Evolutionary conservation across 1,139 yeast genomes (phyloP), one percentile per base, ranked within the genome.

Genomic region (Saccharomyces pastorianus): DNA sequence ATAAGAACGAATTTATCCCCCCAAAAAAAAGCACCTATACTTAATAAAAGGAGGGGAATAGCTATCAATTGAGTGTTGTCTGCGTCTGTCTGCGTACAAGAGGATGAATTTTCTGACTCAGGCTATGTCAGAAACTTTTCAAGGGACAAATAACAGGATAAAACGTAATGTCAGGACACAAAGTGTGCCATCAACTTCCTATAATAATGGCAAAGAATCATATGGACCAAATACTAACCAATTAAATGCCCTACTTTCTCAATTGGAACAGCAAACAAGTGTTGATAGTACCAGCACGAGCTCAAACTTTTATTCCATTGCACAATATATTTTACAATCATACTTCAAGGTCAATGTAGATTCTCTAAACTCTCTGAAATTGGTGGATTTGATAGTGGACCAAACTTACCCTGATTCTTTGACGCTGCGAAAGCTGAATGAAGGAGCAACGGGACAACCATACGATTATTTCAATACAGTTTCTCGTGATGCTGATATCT

Each of bases 371-470:
- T 49, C 58, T 23, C 51, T 65, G 17, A 60, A 55, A 48, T 51
- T 67, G 48, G 61, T 62, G 34, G 72, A 68, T 53, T 52, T 68
- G 38, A 64, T 68, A 8, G 70, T 67, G 11, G 72, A 68, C 51
- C 70, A 67, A 56, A 67, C 71, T 9, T 68, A 67, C 52, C 65
- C 70, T 9, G 67, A 68, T 51, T 61, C 71, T 5, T 55, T 68
- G 48, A 68, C 72, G 25, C 58, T 68, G 50, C 57, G 72, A 51
- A 68, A 65, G 53, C 53, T 68, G 47, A 65, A 66, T 54, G 68
- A 66, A 14, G 57, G 60, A 31, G 55, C 59, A 26, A 56, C 69
- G 11, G 59, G 57, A 47, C 59, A 58, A 34, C 60, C 65, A 3
- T 68, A 67, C 53, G 64, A 64, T 49, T 68, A 67, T 53, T 68